phyloP scores from a whole-genome alignment of 495 filamentous ascomycete genomes.

The Sordaria brevicollis region DNA sequence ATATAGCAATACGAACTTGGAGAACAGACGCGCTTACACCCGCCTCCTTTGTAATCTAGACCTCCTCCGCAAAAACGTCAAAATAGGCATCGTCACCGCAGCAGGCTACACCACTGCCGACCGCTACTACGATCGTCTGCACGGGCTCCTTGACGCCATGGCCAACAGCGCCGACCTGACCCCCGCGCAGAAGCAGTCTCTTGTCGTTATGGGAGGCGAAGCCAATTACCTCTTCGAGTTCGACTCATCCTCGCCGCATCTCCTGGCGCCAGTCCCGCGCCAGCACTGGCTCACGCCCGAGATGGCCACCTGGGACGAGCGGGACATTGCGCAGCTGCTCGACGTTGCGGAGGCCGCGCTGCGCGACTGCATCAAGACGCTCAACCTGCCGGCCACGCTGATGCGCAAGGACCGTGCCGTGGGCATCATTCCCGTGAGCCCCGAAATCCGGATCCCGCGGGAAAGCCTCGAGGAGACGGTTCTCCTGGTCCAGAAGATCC shows the following conservation, averaged over 20 bases:
- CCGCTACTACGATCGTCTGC: slow-evolving; percentile 73
- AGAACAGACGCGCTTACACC: background rate
- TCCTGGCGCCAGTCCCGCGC: slow-evolving; percentile 53
- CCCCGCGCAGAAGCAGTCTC: slow-evolving; percentile 52
- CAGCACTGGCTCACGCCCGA: slow-evolving; percentile 73
- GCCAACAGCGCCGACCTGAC: slow-evolving; percentile 50
- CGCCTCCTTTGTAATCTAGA: slow-evolving; percentile 14
- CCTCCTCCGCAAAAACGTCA: slow-evolving; percentile 48
- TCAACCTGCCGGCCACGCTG: slow-evolving; percentile 65
- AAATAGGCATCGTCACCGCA: slow-evolving; percentile 91
- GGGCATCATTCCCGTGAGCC: slow-evolving; percentile 62
- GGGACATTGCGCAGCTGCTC: slow-evolving; percentile 65
- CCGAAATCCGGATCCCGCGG: slow-evolving; percentile 57
- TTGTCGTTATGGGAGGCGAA: slow-evolving; percentile 81
- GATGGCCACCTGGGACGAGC: slow-evolving; percentile 76
- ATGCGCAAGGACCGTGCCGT: slow-evolving; percentile 90
- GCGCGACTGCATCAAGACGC: slow-evolving; percentile 61
- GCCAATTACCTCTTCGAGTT: slow-evolving; percentile 84
- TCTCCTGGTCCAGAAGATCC: slow-evolving; percentile 79
- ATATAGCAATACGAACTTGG: too few relatives aligned
- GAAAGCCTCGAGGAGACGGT: slow-evolving; percentile 96
- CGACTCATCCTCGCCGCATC: slow-evolving; percentile 40
- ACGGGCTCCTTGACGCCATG: slow-evolving; percentile 78
- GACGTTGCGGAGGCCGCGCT: slow-evolving; percentile 80
- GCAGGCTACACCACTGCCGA: slow-evolving; percentile 85